Percentiles rank a stretch among this genome's conserved stretches.
phyloP scores from a whole-genome alignment of 2,329 filamentous ascomycete species.

The Diplodia corticola region DNA sequence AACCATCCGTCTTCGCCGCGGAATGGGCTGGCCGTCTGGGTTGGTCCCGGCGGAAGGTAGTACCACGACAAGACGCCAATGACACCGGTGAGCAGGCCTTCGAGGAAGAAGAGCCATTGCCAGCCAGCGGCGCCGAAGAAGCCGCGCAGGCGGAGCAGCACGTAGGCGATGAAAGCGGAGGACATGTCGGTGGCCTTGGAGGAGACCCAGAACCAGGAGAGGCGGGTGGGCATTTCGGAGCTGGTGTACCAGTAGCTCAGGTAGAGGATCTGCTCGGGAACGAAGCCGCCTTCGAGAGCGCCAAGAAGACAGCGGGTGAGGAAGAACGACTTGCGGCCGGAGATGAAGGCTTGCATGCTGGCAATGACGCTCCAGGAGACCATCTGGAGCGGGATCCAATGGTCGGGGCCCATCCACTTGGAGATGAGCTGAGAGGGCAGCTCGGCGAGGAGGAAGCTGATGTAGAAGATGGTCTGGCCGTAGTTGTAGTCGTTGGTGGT shows the following conservation, averaged over 20 bases:
- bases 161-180: constrained; percentile 58
- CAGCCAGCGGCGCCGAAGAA: constrained; percentile 54
- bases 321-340: constrained; percentile 48
- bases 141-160: constrained; percentile 54
- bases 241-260: constrained; percentile 76
- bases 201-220: constrained; percentile 71
- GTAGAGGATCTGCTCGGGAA: constrained; percentile 66
- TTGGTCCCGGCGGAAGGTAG: constrained; percentile 55
- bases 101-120: constrained; percentile 57
- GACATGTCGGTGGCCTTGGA: constrained; percentile 59
- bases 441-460: constrained; percentile 68
- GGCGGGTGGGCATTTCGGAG: constrained; percentile 65
- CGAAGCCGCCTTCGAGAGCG: constrained; percentile 54
- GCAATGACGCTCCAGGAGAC: constrained; percentile 49
- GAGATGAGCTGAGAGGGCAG: constrained; percentile 50
- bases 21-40: constrained; percentile 59
- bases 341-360: constrained; percentile 71
- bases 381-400: constrained; percentile 49
- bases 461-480: constrained; percentile 64
- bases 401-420: constrained; percentile 49
- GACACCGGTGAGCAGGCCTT: constrained; percentile 39
- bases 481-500: constrained; percentile 43
- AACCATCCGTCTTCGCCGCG: constrained; percentile 65
- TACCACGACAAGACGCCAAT: constrained; percentile 41
- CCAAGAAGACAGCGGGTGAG: constrained; percentile 47